These are phyloP conservation scores for Lanmaoa rubissima DNA, from an alignment of 768 basidiomycete genomes.

Conservation along the genomic window DNA sequence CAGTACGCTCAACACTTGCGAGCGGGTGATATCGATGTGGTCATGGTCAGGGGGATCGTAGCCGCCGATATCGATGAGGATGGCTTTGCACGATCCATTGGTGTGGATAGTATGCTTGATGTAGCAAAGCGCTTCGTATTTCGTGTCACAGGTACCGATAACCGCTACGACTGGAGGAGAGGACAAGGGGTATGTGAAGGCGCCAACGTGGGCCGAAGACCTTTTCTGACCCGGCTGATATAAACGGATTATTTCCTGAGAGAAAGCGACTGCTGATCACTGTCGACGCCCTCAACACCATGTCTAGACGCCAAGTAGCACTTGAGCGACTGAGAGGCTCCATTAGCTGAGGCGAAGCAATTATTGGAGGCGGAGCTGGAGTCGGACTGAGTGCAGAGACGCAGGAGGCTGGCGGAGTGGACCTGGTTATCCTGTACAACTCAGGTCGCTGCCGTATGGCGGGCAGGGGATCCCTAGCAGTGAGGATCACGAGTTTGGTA, in stretches of 20 bases:
- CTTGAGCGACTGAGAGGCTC: conserved; percentile 13
- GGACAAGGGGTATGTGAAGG: not conserved
- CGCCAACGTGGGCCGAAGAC: not conserved
- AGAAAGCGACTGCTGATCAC: not conserved
- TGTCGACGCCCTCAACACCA: not conserved
- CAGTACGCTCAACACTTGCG: conserved; percentile 16
- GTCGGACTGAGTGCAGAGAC: conserved; percentile 28
- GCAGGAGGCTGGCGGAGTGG: conserved; percentile 27
- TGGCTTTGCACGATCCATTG: conserved; percentile 20
- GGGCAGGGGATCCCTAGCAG: conserved; percentile 31
- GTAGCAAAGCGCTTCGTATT: conserved; percentile 24
- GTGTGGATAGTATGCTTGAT: conserved; percentile 18
- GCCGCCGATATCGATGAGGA: conserved; percentile 26
- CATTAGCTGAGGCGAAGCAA: conserved; percentile 19
- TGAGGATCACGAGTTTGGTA: conserved; percentile 8
- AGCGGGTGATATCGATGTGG: conserved; percentile 23
- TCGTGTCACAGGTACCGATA: conserved; percentile 31
- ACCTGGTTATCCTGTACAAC: conserved; percentile 31
- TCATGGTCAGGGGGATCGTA: conserved; percentile 13
- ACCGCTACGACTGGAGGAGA: conserved; percentile 21
- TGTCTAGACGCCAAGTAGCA: conserved; percentile 20
- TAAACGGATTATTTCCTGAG: not conserved
- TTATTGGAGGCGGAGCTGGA: conserved; percentile 28
- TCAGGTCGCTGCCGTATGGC: conserved; percentile 33
- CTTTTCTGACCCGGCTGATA: not conserved